Base-by-base conservation (phyloP, 345 rosid species). In the Eucalyptus erythrocorys region DNA sequence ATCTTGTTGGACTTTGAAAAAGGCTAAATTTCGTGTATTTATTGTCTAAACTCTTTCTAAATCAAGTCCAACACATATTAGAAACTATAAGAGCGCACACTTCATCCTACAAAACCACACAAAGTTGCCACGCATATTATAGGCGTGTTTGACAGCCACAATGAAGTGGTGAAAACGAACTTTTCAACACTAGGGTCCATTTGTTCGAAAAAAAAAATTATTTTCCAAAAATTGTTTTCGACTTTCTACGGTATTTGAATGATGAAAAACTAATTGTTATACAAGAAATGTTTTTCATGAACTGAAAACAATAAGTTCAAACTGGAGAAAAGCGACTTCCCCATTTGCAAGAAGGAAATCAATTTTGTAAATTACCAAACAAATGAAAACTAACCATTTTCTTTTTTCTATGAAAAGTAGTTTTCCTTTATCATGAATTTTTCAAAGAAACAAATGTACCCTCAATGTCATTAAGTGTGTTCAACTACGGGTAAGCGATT, bases 171-270 rank as follows among this genome's bases (percentile, higher is more conserved):
- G 61, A 55, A 24, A 55, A 55, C 24, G 9, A 55, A 55, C 3
- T 55, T 55, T 24, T 55, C 61, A 55, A 55, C 27, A 10, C 27
- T 24, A 24, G 30, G 22, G 61, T 55, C 27, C 61, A 24, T 55
- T 9, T 55, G 5, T 24, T 55, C 4, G 12, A 55, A 24, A 4
- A 55, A 55, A 45, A 55, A 55, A 55, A 55, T 0, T 22, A 55
- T 2, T 10, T 55, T 55, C 0, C 1, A 24, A 55, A 55, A 55
- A 24, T 8, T 55, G 3, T 55, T 55, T 24, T 30, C 0, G 1
- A 55, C 13, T 55, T 55, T 55, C 13, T 6, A 55, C 6, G 0
- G 3, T 55, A 24, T 55, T 55, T 55, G 61, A 30, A 51, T 55
- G 0, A 24, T 1, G 13, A 10, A 51, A 51, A 51, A 55, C 1